These are phyloP conservation scores for Sporothrix inflata DNA, from an alignment of 2,329 filamentous ascomycete species.

Conservation along the genomic window DNA sequence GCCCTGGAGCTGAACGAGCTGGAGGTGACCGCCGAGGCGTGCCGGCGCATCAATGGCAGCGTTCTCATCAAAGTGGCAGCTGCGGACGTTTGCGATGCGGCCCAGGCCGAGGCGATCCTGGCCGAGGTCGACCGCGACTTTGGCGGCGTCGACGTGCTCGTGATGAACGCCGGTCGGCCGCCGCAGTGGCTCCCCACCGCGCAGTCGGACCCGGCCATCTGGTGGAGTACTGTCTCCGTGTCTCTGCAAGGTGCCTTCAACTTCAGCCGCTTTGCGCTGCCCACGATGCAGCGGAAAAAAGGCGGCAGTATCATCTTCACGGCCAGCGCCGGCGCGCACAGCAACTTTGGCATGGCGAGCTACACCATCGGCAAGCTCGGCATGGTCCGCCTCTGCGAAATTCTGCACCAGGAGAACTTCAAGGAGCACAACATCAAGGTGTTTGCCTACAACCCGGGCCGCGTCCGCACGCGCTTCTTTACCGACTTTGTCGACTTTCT, in stretches of 20 bases:
- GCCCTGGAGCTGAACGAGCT: background rate
- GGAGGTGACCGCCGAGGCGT: background rate
- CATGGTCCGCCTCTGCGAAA: background rate
- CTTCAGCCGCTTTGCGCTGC: background rate
- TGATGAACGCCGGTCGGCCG: background rate
- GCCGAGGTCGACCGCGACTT: background rate
- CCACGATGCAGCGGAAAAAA: background rate
- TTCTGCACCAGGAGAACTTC: background rate
- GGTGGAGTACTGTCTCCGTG: background rate
- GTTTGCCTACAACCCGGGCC: background rate
- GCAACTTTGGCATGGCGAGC: constrained; percentile 1
- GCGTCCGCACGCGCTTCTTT: background rate
- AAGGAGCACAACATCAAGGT: constrained; percentile 7
- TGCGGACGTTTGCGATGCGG: background rate
- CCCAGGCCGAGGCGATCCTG: background rate
- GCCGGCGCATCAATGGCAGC: background rate
- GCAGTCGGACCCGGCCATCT: background rate
- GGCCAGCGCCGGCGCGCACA: background rate
- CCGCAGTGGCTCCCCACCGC: background rate
- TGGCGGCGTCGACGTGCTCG: background rate
- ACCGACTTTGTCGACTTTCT: background rate
- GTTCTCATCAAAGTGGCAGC: background rate
- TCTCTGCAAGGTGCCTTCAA: background rate
- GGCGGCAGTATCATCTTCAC: background rate
- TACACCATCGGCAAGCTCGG: constrained; percentile 2